These are phyloP conservation scores for Myochromella boudieri DNA, from an alignment of 768 basidiomycete species.

Conservation along the genomic window DNA sequence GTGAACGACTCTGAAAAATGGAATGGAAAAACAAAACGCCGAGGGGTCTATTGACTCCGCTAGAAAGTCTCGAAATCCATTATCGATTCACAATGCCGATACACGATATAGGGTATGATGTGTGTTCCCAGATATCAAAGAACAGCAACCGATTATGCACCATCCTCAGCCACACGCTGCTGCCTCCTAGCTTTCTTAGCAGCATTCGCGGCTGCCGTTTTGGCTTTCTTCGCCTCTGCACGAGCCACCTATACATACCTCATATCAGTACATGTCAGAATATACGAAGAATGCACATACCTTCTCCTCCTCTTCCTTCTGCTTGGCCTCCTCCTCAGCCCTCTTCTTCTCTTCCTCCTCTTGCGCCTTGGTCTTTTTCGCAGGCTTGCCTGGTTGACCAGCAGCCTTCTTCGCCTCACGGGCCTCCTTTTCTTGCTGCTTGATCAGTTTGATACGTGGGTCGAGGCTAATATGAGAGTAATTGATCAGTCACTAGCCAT, in stretches of 20 bases:
- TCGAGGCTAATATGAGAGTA: slow-evolving; percentile 47
- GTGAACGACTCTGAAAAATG: too few relatives aligned
- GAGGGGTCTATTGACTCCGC: too few relatives aligned
- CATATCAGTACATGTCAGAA: not conserved
- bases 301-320: slow-evolving; percentile 86
- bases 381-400: slow-evolving; percentile 45
- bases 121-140: too few relatives aligned
- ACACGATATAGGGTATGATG: too few relatives aligned
- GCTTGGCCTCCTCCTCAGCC: slow-evolving; percentile 68
- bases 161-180: slow-evolving; percentile 50
- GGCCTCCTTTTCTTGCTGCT: slow-evolving; percentile 93
- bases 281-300: slow-evolving; percentile 31
- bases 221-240: slow-evolving; percentile 81
- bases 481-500: not conserved
- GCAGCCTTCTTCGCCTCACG: slow-evolving; percentile 84
- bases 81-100: too few relatives aligned
- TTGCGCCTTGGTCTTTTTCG: slow-evolving; percentile 72
- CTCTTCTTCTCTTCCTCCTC: slow-evolving; percentile 75
- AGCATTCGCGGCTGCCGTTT: slow-evolving; percentile 83
- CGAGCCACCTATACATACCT: slow-evolving; percentile 41
- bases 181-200: slow-evolving; percentile 86
- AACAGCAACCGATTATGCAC: too few relatives aligned
- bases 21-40: too few relatives aligned
- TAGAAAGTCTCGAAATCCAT: too few relatives aligned
- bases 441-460: slow-evolving; percentile 96